These are phyloP conservation scores for Xerocomus cyaneibrunnescens DNA, from an alignment of 1,284 basidiomycete genomes.

Conservation along the genomic window DNA sequence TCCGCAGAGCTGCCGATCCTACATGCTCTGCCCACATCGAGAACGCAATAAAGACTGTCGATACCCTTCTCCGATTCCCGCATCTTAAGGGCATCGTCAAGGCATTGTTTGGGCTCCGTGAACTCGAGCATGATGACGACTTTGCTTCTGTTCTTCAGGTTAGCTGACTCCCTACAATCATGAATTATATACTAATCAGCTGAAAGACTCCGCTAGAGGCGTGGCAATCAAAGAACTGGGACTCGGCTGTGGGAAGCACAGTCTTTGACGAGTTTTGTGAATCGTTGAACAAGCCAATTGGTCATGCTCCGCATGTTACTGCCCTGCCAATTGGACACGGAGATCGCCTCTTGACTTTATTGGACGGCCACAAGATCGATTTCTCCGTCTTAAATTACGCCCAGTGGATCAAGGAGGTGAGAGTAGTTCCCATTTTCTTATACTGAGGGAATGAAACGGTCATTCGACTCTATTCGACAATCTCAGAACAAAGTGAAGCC, in stretches of 20 bases:
- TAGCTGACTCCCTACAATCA: slow-evolving; percentile 12
- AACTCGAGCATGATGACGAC: slow-evolving; percentile 71
- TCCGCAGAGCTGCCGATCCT: slow-evolving; percentile 71
- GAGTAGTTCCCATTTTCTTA: slow-evolving; percentile 8
- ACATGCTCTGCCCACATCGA: slow-evolving; percentile 73
- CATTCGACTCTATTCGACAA: neutral
- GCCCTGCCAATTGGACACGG: slow-evolving; percentile 44
- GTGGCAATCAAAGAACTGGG: slow-evolving; percentile 79
- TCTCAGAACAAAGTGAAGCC: slow-evolving; percentile 57
- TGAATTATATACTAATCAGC: slow-evolving; percentile 1
- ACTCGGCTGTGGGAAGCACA: slow-evolving; percentile 62
- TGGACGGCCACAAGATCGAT: slow-evolving; percentile 48
- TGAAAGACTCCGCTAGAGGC: slow-evolving; percentile 42
- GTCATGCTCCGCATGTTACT: slow-evolving; percentile 30
- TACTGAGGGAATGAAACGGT: neutral
- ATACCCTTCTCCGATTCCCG: slow-evolving; percentile 53
- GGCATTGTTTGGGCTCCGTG: slow-evolving; percentile 68
- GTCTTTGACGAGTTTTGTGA: slow-evolving; percentile 74
- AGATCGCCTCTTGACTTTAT: slow-evolving; percentile 43
- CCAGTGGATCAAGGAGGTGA: slow-evolving; percentile 67
- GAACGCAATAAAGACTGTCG: slow-evolving; percentile 62
- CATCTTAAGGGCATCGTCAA: slow-evolving; percentile 55
- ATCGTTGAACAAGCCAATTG: slow-evolving; percentile 50
- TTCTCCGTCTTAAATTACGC: slow-evolving; percentile 74
- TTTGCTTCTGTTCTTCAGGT: slow-evolving; percentile 72